A percentile compares a stretch with the other conserved stretches of the same genome.
phyloP scores from a whole-genome alignment of 169 alveolate genomes.

The Eimeria mitis region DNA sequence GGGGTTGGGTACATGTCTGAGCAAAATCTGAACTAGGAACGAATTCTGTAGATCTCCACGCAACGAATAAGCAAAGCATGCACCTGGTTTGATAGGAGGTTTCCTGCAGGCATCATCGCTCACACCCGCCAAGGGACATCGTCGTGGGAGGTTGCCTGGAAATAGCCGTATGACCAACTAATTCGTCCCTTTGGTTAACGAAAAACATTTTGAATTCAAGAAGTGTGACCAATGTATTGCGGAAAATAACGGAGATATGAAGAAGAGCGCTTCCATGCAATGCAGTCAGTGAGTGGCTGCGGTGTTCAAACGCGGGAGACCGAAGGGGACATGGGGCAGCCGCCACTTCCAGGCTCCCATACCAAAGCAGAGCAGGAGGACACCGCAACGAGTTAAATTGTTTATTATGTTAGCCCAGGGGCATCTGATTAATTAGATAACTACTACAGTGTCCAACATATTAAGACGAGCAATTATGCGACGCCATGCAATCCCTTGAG shows the following conservation, averaged over 20 bases:
- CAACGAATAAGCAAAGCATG: background rate
- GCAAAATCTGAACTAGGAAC: background rate
- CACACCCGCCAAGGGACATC: constrained; percentile 42
- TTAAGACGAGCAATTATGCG: constrained; percentile 31
- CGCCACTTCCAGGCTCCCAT: constrained; percentile 5
- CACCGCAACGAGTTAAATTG: background rate
- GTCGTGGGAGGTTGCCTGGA: background rate
- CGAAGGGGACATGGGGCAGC: constrained; percentile 65
- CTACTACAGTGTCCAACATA: constrained; percentile 10
- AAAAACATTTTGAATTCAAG: background rate
- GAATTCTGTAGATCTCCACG: background rate
- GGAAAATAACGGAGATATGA: background rate
- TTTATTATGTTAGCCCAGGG: background rate
- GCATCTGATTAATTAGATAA: constrained; percentile 1
- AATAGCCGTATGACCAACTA: background rate
- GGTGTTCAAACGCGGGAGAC: constrained; percentile 19
- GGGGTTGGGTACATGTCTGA: background rate
- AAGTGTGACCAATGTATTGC: background rate
- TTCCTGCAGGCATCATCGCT: constrained; percentile 33
- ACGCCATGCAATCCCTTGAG: constrained; percentile 12
- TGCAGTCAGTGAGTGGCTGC: constrained; percentile 30
- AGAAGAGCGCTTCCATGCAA: background rate
- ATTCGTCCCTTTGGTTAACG: background rate
- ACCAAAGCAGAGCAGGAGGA: background rate
- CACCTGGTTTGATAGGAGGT: background rate